phyloP scores from a whole-genome alignment of 2,329 filamentous ascomycete species.

The Aspergillus phoenicis region DNA sequence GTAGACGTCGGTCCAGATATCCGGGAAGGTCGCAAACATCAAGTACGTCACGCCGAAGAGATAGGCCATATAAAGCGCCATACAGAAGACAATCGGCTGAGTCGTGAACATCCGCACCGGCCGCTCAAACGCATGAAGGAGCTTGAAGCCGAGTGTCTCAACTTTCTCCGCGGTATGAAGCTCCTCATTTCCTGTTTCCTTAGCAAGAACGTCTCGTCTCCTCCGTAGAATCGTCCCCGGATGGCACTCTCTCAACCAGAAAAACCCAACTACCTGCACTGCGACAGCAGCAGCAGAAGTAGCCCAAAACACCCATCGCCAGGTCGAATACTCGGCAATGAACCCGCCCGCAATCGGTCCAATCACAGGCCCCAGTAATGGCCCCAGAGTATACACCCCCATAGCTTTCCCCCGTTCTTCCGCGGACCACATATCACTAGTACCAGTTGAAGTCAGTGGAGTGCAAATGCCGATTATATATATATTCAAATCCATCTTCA shows the following conservation, averaged over 20 bases:
- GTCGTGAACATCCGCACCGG: slow-evolving; percentile 59
- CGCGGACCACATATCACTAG: slow-evolving; percentile 61
- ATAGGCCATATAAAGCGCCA: slow-evolving; percentile 58
- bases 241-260: slow-evolving; percentile 67
- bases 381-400: slow-evolving; percentile 63
- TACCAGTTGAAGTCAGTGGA: slow-evolving; percentile 27
- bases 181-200: slow-evolving; percentile 38
- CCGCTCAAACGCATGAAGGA: slow-evolving; percentile 49
- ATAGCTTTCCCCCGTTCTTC: slow-evolving; percentile 66
- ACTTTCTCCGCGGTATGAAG: slow-evolving; percentile 37
- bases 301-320: slow-evolving; percentile 73
- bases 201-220: slow-evolving; percentile 54
- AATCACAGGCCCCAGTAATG: slow-evolving; percentile 65
- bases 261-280: slow-evolving; percentile 62
- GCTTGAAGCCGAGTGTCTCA: background rate
- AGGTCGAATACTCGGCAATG: slow-evolving; percentile 63
- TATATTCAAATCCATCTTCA: slow-evolving; percentile 42
- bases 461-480: background rate
- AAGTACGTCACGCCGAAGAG: slow-evolving; percentile 53
- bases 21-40: slow-evolving; percentile 51
- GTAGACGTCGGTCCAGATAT: slow-evolving; percentile 60
- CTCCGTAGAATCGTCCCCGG: slow-evolving; percentile 61
- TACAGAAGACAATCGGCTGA: slow-evolving; percentile 61
- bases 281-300: slow-evolving; percentile 63
- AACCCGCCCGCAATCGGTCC: slow-evolving; percentile 68